Evolutionary conservation across 2,329 filamentous ascomycete genomes (phyloP).

Genomic region (Phaeosphaeria sp.): DNA sequence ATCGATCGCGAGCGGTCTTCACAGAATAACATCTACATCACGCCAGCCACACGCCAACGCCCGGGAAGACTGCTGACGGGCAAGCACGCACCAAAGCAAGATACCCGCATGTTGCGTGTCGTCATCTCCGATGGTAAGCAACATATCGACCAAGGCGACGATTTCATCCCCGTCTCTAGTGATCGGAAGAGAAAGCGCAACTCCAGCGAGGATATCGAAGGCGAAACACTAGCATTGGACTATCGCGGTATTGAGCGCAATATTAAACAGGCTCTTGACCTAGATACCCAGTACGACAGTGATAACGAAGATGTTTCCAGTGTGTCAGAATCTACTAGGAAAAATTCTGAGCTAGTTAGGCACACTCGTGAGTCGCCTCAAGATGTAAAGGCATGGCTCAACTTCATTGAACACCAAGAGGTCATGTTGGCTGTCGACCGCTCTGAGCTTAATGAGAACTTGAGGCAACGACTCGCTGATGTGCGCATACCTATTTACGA

Average conservation of each 20-base stretch:
- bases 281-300: slow-evolving; percentile 46
- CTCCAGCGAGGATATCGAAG: slow-evolving; percentile 18
- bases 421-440: slow-evolving; percentile 63
- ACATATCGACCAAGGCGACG: slow-evolving; percentile 15
- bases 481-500: slow-evolving; percentile 82
- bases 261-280: slow-evolving; percentile 31
- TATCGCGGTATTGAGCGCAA: slow-evolving; percentile 47
- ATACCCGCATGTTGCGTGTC: slow-evolving; percentile 37
- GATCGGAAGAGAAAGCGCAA: slow-evolving; percentile 28
- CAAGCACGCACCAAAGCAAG: slow-evolving; percentile 25
- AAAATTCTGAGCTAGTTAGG: slow-evolving; percentile 67
- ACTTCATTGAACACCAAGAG: slow-evolving; percentile 80
- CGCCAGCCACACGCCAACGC: slow-evolving; percentile 46
- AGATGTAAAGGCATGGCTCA: slow-evolving; percentile 76
- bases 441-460: slow-evolving; percentile 62
- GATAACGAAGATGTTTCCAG: slow-evolving; percentile 20
- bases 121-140: slow-evolving; percentile 15
- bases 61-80: slow-evolving; percentile 55
- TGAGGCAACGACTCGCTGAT: slow-evolving; percentile 73
- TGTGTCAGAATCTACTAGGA: slow-evolving; percentile 52
- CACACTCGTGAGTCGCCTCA: slow-evolving; percentile 69
- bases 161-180: slow-evolving; percentile 39
- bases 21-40: slow-evolving; percentile 53
- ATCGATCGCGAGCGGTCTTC: slow-evolving; percentile 71
- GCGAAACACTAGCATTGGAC: slow-evolving; percentile 24